Evolutionary conservation across 441 rosid genomes (phyloP).

Genomic region (Brassica hybrid): DNA sequence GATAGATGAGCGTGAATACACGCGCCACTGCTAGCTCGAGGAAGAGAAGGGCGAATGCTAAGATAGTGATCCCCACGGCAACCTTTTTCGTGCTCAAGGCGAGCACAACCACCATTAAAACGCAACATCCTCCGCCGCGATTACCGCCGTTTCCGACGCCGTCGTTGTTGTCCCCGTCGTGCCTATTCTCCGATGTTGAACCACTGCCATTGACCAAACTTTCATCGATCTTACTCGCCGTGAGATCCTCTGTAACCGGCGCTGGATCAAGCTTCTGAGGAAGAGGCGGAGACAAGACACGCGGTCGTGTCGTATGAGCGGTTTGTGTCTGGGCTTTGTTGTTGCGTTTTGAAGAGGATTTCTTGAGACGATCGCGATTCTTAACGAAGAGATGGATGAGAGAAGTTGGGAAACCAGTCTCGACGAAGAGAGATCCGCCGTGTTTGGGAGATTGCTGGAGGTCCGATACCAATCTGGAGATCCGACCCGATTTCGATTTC

Average conservation of each 20-base stretch:
- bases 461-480: slow-evolving; percentile 66
- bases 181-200: neutral
- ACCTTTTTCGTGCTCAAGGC: slow-evolving; percentile 58
- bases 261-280: slow-evolving; percentile 16
- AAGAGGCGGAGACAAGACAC: slow-evolving; percentile 19
- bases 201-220: neutral
- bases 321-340: slow-evolving; percentile 6
- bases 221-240: slow-evolving; percentile 12
- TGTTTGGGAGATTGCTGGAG: slow-evolving; percentile 59
- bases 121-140: slow-evolving; percentile 29
- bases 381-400: slow-evolving; percentile 58
- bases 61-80: slow-evolving; percentile 1
- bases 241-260: no score
- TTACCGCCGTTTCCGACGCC: neutral
- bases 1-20: slow-evolving; percentile 4
- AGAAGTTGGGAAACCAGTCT: slow-evolving; percentile 83
- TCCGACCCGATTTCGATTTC: slow-evolving; percentile 54
- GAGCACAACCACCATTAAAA: slow-evolving; percentile 45
- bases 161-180: neutral
- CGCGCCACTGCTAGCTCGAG: neutral
- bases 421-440: slow-evolving; percentile 76
- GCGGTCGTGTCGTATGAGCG: slow-evolving; percentile 20
- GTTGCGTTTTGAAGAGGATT: no score
- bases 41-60: neutral
- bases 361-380: slow-evolving; percentile 75